phyloP scores from a whole-genome alignment of 1,284 basidiomycete species.

The Melanopsichium pennsylvanicum region DNA sequence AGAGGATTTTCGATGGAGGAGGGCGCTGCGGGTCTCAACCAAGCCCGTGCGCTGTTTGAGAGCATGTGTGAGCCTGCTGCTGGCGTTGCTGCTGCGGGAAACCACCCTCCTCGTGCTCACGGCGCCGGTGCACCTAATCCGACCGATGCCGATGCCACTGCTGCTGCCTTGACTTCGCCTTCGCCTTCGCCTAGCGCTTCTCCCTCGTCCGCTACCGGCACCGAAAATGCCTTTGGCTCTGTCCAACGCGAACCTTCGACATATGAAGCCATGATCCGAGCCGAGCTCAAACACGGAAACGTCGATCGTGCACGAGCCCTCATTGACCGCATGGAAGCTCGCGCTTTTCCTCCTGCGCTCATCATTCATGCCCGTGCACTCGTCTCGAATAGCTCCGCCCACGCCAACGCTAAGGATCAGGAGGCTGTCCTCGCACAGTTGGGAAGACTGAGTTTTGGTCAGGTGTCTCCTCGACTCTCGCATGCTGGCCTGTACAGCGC shows the following conservation, averaged over 20 bases:
- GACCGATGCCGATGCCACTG: neutral
- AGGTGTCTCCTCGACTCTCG: constrained; percentile 19
- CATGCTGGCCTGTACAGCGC: neutral
- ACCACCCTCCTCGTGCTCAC: constrained; percentile 73
- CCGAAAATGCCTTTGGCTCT: constrained; percentile 68
- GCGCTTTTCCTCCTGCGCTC: constrained; percentile 69
- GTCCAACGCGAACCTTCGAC: constrained; percentile 89
- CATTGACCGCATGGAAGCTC: constrained; percentile 77
- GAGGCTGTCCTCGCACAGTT: neutral
- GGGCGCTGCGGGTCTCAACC: constrained; percentile 71
- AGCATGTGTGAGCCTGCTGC: constrained; percentile 82
- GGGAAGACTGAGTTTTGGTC: constrained; percentile 19
- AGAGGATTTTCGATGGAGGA: constrained; percentile 73
- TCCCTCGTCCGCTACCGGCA: neutral
- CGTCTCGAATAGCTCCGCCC: constrained; percentile 17
- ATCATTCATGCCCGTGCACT: constrained; percentile 54
- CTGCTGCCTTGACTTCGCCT: neutral
- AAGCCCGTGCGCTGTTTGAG: constrained; percentile 75
- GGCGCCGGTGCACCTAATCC: constrained; percentile 66
- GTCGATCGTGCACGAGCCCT: constrained; percentile 76
- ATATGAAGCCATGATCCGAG: constrained; percentile 93
- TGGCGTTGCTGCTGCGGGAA: constrained; percentile 87
- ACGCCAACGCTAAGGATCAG: neutral
- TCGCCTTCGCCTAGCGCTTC: neutral
- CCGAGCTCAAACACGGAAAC: constrained; percentile 82